These are phyloP conservation scores for Nakazawaea ambrosiae DNA, from an alignment of 805 yeast genomes.

Conservation along the genomic window DNA sequence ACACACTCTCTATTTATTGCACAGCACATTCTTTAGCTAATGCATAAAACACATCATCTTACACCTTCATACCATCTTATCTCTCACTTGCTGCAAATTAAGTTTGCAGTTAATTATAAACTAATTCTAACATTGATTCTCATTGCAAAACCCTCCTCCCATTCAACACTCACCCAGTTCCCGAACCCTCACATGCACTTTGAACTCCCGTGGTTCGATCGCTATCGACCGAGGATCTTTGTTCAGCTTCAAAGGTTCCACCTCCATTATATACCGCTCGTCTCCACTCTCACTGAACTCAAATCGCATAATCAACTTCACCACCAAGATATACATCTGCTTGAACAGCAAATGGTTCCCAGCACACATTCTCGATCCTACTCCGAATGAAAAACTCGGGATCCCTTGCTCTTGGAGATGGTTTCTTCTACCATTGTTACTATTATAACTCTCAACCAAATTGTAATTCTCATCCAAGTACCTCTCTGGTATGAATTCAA, in stretches of 20 bases:
- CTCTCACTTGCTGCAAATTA: too few species aligned
- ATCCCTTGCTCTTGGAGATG: too few species aligned
- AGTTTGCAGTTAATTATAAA: too few species aligned
- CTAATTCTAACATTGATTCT: too few species aligned
- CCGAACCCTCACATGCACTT: conserved; percentile 26
- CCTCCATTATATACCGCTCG: conserved; percentile 26
- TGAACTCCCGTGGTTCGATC: conserved; percentile 47
- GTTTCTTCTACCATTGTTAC: conserved; percentile 6
- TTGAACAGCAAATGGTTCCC: conserved; percentile 59
- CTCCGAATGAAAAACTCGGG: conserved; percentile 55
- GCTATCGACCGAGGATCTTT: conserved; percentile 51
- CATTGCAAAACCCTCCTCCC: too few species aligned
- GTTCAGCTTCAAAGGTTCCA: conserved; percentile 46
- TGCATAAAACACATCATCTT: too few species aligned
- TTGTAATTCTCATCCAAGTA: conserved; percentile 30
- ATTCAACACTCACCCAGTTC: conserved; percentile 13
- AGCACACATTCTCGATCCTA: conserved; percentile 67
- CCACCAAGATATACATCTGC: conserved; percentile 54
- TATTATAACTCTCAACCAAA: conserved; percentile 6
- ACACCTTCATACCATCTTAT: too few species aligned
- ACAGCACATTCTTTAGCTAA: too few species aligned
- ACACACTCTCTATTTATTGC: too few species aligned
- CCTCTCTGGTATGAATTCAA: conserved; percentile 44
- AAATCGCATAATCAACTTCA: conserved; percentile 47
- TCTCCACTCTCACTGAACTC: conserved; percentile 36